Evolutionary conservation across 345 rosid species (phyloP).

Genomic region (Litchi chinensis): DNA sequence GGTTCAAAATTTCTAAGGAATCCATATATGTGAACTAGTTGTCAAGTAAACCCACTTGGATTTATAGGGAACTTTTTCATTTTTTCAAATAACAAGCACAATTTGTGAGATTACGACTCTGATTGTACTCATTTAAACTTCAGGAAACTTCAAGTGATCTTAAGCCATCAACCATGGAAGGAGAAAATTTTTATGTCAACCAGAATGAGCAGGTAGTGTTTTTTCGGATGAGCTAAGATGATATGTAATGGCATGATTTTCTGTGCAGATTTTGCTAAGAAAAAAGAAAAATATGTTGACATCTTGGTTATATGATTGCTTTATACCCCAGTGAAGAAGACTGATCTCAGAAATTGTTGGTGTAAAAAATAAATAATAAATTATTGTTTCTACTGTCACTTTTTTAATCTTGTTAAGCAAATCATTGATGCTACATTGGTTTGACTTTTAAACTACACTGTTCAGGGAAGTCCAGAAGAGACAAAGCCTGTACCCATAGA

Average conservation of each 20-base stretch:
- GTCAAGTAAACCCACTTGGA: not conserved
- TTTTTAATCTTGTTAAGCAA: slow-evolving; percentile 5
- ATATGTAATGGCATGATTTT: not conserved
- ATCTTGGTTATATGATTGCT: slow-evolving; percentile 5
- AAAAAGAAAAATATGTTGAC: not conserved
- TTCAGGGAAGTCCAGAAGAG: slow-evolving; percentile 50
- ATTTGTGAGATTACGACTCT: slow-evolving; percentile 5
- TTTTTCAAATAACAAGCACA: slow-evolving; percentile 11
- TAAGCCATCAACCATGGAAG: slow-evolving; percentile 39
- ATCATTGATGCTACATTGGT: slow-evolving; percentile 7
- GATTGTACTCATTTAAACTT: slow-evolving; percentile 13
- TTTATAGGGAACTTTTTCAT: slow-evolving; percentile 1
- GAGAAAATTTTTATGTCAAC: slow-evolving; percentile 35
- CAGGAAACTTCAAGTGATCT: slow-evolving; percentile 40
- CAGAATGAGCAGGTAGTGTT: slow-evolving; percentile 42
- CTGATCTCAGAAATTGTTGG: not conserved
- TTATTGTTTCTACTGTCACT: not conserved
- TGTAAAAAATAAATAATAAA: not conserved
- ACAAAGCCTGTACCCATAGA: slow-evolving; percentile 35
- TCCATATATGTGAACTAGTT: not conserved
- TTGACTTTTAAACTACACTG: slow-evolving; percentile 15
- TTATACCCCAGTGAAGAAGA: not conserved
- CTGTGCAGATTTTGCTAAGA: not conserved
- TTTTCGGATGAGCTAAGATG: slow-evolving; percentile 14
- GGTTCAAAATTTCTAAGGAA: not conserved